Conservation (phyloP, 345 rosid species). For the Euclidium syriacum region DNA sequence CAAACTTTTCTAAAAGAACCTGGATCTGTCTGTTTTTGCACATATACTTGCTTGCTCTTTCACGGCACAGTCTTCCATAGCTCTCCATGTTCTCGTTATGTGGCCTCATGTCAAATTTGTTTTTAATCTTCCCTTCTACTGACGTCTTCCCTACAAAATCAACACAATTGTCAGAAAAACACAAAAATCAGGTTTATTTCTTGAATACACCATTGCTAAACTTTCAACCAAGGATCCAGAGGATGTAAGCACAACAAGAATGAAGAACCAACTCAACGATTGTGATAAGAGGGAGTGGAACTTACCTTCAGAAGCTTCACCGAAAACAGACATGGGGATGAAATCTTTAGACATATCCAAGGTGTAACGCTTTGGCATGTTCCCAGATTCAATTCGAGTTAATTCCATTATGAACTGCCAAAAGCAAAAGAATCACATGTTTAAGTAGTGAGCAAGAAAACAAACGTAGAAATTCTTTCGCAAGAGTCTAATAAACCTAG, state of each 20-base stretch:
- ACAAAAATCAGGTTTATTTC: conserved; percentile 2
- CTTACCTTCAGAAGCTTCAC: conserved; percentile 63
- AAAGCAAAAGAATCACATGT: not conserved
- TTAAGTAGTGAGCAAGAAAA: conserved; percentile 9
- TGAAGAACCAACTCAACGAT: not conserved
- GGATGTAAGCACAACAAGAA: not conserved
- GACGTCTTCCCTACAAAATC: conserved; percentile 42
- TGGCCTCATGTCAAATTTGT: conserved; percentile 89
- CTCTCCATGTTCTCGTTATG: conserved; percentile 63
- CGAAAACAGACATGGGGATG: conserved; percentile 64
- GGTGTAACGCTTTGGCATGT: conserved; percentile 53
- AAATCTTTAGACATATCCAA: conserved; percentile 79
- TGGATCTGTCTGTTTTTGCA: conserved; percentile 69
- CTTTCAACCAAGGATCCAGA: not conserved
- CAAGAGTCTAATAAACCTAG: not conserved
- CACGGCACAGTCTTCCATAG: conserved; percentile 78
- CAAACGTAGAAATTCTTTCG: not conserved
- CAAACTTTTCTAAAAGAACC: conserved; percentile 38
- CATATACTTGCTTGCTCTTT: conserved; percentile 67
- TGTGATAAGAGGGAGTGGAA: not conserved
- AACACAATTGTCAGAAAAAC: not conserved
- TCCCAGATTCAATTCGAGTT: conserved; percentile 56
- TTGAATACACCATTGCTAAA: not conserved
- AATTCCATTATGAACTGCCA: conserved; percentile 39
- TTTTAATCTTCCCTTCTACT: conserved; percentile 70